These are phyloP conservation scores for Prototheca cutis DNA, from an alignment of 163 green algal species.

Conservation along the genomic window DNA sequence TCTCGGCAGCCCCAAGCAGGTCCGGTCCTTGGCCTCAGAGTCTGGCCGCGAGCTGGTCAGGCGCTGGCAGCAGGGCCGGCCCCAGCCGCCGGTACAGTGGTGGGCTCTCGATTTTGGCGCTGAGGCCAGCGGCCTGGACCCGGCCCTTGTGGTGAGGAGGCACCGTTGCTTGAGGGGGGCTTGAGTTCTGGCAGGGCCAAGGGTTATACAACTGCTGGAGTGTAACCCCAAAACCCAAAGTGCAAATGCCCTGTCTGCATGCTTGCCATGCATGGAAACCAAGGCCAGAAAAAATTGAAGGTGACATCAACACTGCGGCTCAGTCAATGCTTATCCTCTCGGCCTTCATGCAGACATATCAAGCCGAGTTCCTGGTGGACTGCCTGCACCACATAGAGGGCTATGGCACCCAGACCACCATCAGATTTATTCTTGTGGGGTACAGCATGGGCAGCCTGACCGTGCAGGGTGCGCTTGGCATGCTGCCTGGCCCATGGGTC, in stretches of 20 bases:
- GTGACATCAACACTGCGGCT: too few relatives aligned
- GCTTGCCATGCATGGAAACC: too few relatives aligned
- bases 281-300: too few relatives aligned
- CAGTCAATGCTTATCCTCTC: too few relatives aligned
- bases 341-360: too few relatives aligned
- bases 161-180: too few relatives aligned
- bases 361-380: slow-evolving; percentile 6
- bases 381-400: slow-evolving; percentile 5
- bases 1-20: slow-evolving; percentile 20
- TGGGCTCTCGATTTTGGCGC: slow-evolving; percentile 15
- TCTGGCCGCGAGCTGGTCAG: slow-evolving; percentile 10
- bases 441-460: slow-evolving; percentile 30
- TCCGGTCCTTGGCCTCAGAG: slow-evolving; percentile 28
- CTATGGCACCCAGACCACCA: neutral
- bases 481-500: neutral
- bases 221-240: too few relatives aligned
- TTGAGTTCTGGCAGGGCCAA: neutral
- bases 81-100: slow-evolving; percentile 13
- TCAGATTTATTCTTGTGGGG: slow-evolving; percentile 14
- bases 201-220: neutral
- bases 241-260: too few relatives aligned
- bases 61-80: neutral
- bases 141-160: slow-evolving; percentile 9
- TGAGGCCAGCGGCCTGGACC: slow-evolving; percentile 17
- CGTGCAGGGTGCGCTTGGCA: neutral